Base-by-base conservation (phyloP, 1,284 basidiomycete genomes). In the Ustilago trichophora region DNA sequence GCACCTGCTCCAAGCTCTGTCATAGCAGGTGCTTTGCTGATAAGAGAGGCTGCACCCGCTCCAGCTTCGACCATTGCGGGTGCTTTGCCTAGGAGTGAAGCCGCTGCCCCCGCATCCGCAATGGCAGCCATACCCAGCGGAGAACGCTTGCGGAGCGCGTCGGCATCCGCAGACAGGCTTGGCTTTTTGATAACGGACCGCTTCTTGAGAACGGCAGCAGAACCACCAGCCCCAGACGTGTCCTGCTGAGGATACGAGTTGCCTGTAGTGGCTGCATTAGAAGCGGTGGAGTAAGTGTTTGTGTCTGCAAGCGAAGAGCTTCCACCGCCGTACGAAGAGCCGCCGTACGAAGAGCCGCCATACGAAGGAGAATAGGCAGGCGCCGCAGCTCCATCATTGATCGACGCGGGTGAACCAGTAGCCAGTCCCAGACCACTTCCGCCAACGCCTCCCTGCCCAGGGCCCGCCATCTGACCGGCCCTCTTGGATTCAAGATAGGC, bases 401-500 rank as follows among this genome's bases (percentile, higher is more conserved):
- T 11, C 5, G 15, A 16, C 0, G 46, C 45, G 13, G 53, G 26
- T 7, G 34, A 21, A 35, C 43, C 45, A 2, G 32, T 27, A 24
- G 15, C 41, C n/a, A 38, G 11, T 12, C 46, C 46, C 6, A 9
- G 15, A 8, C 42, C 33, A 9, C 29, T n/a, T n/a, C n/a, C n/a
- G n/a, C n/a, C n/a, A n/a, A n/a, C n/a, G n/a, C n/a, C n/a, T n/a
- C n/a, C n/a, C n/a, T n/a, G n/a, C n/a, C 32, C 49, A 21, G 40
- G 25, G 18, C 40, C 41, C 26, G 9, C 21, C 16, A 34, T 22
- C 19, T 16, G n/a, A n/a, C n/a, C 11, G 8, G 29, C 19, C 26
- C 56, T 37, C 43, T 62, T 49, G 0, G 41, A 48, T 16, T 44
- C 49, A 6, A 68, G 38, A 19, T 50, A 68, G n/a, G 35, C 3